Conservation (phyloP, 345 rosid genomes). For the Ceriops decandra region DNA sequence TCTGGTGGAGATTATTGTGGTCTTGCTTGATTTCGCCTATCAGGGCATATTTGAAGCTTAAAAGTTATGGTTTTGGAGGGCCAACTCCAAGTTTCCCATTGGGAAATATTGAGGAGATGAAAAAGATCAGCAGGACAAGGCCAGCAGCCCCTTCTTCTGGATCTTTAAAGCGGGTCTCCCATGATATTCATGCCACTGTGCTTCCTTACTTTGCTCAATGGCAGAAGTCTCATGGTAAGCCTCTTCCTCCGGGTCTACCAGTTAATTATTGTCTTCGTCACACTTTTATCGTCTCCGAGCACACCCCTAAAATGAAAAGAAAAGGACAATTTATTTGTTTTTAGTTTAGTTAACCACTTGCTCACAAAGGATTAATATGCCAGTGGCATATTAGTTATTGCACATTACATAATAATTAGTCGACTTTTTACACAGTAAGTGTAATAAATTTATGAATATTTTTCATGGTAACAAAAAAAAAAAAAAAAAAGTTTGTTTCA, state of each 20-base stretch:
- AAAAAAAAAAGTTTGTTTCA: too few relatives aligned
- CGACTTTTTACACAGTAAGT: too few relatives aligned
- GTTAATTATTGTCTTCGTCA: slow-evolving; percentile 14
- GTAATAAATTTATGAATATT: background rate
- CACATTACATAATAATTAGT: too few relatives aligned
- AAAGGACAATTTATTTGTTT: too few relatives aligned
- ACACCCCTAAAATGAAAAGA: too few relatives aligned
- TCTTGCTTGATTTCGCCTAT: slow-evolving; percentile 62
- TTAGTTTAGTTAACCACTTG: too few relatives aligned
- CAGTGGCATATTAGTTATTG: too few relatives aligned
- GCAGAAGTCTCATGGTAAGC: slow-evolving; percentile 71
- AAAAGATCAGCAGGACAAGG: slow-evolving; percentile 23
- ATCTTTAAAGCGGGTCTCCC: slow-evolving; percentile 35
- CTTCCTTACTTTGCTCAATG: slow-evolving; percentile 79
- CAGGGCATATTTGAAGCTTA: slow-evolving; percentile 48
- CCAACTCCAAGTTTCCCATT: slow-evolving; percentile 79
- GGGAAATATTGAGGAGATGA: slow-evolving; percentile 74
- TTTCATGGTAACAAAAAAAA: background rate
- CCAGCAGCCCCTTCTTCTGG: slow-evolving; percentile 18
- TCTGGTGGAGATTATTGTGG: slow-evolving; percentile 37
- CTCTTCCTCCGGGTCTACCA: slow-evolving; percentile 5
- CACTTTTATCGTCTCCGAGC: too few relatives aligned
- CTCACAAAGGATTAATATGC: too few relatives aligned
- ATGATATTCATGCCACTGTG: slow-evolving; percentile 74
- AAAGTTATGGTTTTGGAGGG: slow-evolving; percentile 61